Evolutionary conservation across 129 eudicot species (phyloP), one percentile per base, ranked within the genome.

Genomic region (Saposhnikovia divaricata): DNA sequence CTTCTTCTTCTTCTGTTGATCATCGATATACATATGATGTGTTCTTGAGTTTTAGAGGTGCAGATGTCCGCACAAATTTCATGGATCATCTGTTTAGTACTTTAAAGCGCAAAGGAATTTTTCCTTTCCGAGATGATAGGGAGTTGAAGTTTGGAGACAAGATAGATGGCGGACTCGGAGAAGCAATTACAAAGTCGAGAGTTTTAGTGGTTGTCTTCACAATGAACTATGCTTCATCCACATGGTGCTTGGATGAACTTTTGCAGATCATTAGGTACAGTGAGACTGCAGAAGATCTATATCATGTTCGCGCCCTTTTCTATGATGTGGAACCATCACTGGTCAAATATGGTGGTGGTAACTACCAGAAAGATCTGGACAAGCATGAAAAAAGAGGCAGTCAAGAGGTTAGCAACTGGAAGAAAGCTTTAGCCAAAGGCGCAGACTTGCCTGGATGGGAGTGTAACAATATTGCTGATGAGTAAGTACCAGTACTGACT

Each of bases 31-130:
- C n/a, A 4, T 70, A 70, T 40, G 76, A 72, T 72, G 76, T 72
- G 76, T 72, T 72, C 44, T 40, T 72, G 76, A 72, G 76, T 40
- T 72, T 72, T 72, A 72, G 76, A 72, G 76, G 76, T 40, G 47
- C 13, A 40, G 76, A 72, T 40, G 25, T 72, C 28, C 76, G 76
- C 7, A 40, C 4, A 19, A 21, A 47, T 39, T 72, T 72, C 48
- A 72, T 72, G 47, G 75, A 72, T 72, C 75, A 72, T 39, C 48
- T 72, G 47, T 72, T 72, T 19, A 72, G 45, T 21, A 44, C 39
- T 39, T 72, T 72, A 25, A 72, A 39, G 48, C 27, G 48, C 5
- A 40, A 19, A 72, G 75, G 75, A 71, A 39, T 71, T 71, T 70
- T 72, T 8, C 48, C 75, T 6, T 72, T 72, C 4, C 75, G 75